These are phyloP conservation scores for Cylindrotheca fusiformis DNA, from an alignment of 108 stramenopile genomes.

Conservation along the genomic window DNA sequence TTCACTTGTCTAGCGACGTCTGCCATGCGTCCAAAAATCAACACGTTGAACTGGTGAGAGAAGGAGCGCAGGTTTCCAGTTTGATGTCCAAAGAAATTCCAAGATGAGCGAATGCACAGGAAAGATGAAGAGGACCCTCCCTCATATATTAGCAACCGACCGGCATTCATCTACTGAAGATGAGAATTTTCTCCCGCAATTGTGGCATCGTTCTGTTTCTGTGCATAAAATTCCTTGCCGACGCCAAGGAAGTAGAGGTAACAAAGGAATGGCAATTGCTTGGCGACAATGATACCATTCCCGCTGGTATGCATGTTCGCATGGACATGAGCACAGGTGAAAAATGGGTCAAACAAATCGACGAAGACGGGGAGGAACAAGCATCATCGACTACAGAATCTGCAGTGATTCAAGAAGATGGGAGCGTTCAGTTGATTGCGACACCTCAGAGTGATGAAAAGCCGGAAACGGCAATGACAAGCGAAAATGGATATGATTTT, in stretches of 20 bases:
- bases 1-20: too few relatives aligned
- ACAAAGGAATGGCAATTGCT: conserved; percentile 71
- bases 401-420: conserved; percentile 21
- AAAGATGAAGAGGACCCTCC: too few relatives aligned
- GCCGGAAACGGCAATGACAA: not conserved
- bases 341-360: conserved; percentile 70
- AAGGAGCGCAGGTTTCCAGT: too few relatives aligned
- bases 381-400: conserved; percentile 1
- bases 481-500: conserved; percentile 46
- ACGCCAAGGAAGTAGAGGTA: conserved; percentile 65
- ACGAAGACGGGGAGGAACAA: conserved; percentile 28
- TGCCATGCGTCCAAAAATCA: too few relatives aligned
- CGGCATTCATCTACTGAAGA: too few relatives aligned
- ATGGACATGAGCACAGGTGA: conserved; percentile 84
- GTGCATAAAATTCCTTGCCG: not conserved
- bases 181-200: too few relatives aligned
- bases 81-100: too few relatives aligned
- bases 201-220: conserved; percentile 1
- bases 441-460: not conserved
- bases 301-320: conserved; percentile 75
- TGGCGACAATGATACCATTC: conserved; percentile 71
- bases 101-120: too few relatives aligned
- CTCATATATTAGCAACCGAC: too few relatives aligned
- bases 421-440: not conserved
- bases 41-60: too few relatives aligned